Conservation (phyloP, 805 yeast genomes). For the Candida bentonensis region DNA sequence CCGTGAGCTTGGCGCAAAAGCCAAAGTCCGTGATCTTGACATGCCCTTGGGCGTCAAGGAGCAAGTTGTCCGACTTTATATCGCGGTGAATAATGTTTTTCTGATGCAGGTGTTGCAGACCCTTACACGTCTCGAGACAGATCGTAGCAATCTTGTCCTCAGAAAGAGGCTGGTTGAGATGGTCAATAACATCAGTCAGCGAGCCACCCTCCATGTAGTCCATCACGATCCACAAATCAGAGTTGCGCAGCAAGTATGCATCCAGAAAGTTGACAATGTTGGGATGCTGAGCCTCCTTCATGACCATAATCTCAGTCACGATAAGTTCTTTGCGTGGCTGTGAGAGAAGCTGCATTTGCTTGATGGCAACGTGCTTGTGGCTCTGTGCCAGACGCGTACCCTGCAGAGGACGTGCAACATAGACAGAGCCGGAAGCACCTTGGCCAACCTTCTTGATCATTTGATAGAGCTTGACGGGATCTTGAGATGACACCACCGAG, state of each 20-base stretch:
- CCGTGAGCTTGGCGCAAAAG: slow-evolving; percentile 88
- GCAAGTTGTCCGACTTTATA: slow-evolving; percentile 86
- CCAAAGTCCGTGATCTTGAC: slow-evolving; percentile 93
- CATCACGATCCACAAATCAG: slow-evolving; percentile 86
- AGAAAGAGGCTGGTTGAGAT: slow-evolving; percentile 61
- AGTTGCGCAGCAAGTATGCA: slow-evolving; percentile 52
- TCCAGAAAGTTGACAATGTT: slow-evolving; percentile 92
- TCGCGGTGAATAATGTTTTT: slow-evolving; percentile 93
- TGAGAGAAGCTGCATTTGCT: slow-evolving; percentile 87
- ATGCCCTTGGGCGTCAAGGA: slow-evolving; percentile 70
- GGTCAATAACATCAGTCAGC: slow-evolving; percentile 87
- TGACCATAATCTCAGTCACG: slow-evolving; percentile 87
- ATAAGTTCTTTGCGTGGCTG: slow-evolving; percentile 95
- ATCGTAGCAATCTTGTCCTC: slow-evolving; percentile 95
- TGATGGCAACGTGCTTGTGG: slow-evolving; percentile 57
- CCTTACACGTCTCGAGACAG: slow-evolving; percentile 77
- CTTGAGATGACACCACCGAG: slow-evolving; percentile 67
- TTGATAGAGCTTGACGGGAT: slow-evolving; percentile 57
- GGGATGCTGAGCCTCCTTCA: slow-evolving; percentile 81
- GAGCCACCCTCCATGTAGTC: slow-evolving; percentile 99
- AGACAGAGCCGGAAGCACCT: slow-evolving; percentile 97
- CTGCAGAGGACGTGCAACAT: slow-evolving; percentile 52
- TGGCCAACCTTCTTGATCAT: slow-evolving; percentile 76
- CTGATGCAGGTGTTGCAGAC: slow-evolving; percentile 75
- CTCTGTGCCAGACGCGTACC: not conserved